phyloP scores from a whole-genome alignment of 768 basidiomycete genomes.

The Mycena latifolia region DNA sequence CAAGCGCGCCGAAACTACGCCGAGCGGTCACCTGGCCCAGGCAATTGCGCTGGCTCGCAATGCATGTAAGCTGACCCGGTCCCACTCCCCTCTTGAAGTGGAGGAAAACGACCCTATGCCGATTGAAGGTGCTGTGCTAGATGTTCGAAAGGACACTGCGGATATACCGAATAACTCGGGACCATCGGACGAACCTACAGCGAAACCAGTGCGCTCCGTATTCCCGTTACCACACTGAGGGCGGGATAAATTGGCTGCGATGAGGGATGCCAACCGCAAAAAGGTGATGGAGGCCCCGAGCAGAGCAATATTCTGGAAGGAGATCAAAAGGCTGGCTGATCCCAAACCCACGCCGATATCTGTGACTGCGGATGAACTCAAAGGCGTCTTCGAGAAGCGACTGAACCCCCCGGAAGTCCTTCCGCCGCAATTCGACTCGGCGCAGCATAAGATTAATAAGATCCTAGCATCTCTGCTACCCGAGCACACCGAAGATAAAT shows the following conservation, averaged over 20 bases:
- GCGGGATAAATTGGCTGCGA: neutral
- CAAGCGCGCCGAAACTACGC: no score
- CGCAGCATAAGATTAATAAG: conserved; percentile 1
- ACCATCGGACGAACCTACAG: neutral
- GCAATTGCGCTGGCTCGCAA: no score
- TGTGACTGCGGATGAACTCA: conserved; percentile 9
- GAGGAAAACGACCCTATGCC: no score
- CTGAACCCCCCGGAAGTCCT: conserved; percentile 8
- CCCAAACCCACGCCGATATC: neutral
- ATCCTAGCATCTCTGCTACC: neutral
- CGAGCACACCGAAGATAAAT: neutral
- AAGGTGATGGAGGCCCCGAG: conserved; percentile 4
- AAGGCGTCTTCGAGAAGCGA: conserved; percentile 4
- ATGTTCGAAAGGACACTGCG: no score
- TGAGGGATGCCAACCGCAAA: neutral
- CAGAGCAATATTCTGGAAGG: conserved; percentile 7
- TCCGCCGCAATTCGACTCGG: conserved; percentile 2
- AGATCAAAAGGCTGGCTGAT: conserved; percentile 1
- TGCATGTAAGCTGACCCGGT: no score
- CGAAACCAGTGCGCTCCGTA: neutral
- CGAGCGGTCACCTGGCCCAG: no score
- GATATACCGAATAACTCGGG: no score
- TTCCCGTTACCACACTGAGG: conserved; percentile 3
- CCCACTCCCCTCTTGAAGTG: no score
- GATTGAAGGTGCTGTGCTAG: no score